Evolutionary conservation across 225 moss, liverwort and hornwort genomes (phyloP).

Genomic region (Neckera pumila): DNA sequence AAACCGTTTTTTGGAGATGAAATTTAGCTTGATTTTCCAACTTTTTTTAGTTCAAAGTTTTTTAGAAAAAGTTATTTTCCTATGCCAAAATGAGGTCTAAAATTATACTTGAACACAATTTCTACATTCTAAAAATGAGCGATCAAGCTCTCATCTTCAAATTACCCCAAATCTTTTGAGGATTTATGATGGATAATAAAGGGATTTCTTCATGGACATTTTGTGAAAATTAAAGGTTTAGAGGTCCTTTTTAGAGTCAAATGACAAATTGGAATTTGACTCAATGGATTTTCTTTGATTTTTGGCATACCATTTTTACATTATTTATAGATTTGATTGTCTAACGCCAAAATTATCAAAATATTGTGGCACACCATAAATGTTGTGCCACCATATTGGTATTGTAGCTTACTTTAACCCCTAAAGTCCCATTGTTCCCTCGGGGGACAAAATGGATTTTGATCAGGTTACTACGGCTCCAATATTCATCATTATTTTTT

Average conservation of each 20-base stretch:
- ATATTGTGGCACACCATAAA: no score
- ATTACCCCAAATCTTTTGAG: not conserved
- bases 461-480: no score
- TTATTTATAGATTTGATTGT: not conserved
- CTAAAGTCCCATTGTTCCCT: no score
- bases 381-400: no score
- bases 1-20: not conserved
- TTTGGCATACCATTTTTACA: not conserved
- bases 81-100: not conserved
- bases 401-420: no score
- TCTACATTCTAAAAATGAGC: not conserved
- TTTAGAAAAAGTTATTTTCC: not conserved
- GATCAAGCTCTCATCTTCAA: not conserved
- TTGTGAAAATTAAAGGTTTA: no score
- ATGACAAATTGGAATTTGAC: not conserved
- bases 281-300: not conserved
- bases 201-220: no score
- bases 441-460: no score
- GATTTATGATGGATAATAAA: no score
- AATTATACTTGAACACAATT: not conserved
- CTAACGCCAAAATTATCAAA: not conserved
- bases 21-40: not conserved
- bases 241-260: no score
- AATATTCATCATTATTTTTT: no score
- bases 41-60: not conserved